phyloP scores from a whole-genome alignment of 23 red algal genomes.

The Gracilariopsis chorda region DNA sequence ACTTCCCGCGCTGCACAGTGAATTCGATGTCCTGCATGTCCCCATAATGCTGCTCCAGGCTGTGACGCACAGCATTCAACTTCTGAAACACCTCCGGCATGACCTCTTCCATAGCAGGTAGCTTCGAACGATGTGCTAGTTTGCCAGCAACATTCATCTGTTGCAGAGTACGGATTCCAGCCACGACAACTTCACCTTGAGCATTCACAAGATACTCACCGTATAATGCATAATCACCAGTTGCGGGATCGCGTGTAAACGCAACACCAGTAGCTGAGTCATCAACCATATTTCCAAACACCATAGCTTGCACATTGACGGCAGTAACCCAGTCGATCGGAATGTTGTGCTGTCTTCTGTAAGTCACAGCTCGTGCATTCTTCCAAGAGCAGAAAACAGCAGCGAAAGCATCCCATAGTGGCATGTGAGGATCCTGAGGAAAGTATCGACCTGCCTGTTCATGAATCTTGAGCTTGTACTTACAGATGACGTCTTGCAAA shows the following conservation, averaged over 20 bases:
- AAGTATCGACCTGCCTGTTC: slow-evolving; percentile 31
- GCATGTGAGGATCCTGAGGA: slow-evolving; percentile 42
- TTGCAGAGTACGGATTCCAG: slow-evolving; percentile 60
- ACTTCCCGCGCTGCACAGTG: slow-evolving; percentile 46
- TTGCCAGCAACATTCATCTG: slow-evolving; percentile 44
- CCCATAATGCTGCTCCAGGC: slow-evolving; percentile 40
- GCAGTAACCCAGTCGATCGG: slow-evolving; percentile 46
- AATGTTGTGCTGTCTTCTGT: slow-evolving; percentile 37
- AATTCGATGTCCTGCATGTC: slow-evolving; percentile 74
- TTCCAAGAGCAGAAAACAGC: slow-evolving; percentile 59
- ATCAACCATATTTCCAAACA: slow-evolving; percentile 66
- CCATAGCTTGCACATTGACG: slow-evolving; percentile 64
- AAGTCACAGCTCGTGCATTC: slow-evolving; percentile 39
- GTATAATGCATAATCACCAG: slow-evolving; percentile 43
- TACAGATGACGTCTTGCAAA: slow-evolving; percentile 21
- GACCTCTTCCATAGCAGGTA: slow-evolving; percentile 50
- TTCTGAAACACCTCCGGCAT: slow-evolving; percentile 44
- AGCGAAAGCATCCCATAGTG: slow-evolving; percentile 42
- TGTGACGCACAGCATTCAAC: slow-evolving; percentile 43
- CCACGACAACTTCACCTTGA: slow-evolving; percentile 68
- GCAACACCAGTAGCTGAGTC: slow-evolving; percentile 48
- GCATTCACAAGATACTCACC: slow-evolving; percentile 72
- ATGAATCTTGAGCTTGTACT: slow-evolving; percentile 47
- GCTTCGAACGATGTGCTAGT: slow-evolving; percentile 4
- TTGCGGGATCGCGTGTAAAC: slow-evolving; percentile 59